Evolutionary conservation across 2,329 filamentous ascomycete species (phyloP).

Genomic region (Penicillium polonicum): DNA sequence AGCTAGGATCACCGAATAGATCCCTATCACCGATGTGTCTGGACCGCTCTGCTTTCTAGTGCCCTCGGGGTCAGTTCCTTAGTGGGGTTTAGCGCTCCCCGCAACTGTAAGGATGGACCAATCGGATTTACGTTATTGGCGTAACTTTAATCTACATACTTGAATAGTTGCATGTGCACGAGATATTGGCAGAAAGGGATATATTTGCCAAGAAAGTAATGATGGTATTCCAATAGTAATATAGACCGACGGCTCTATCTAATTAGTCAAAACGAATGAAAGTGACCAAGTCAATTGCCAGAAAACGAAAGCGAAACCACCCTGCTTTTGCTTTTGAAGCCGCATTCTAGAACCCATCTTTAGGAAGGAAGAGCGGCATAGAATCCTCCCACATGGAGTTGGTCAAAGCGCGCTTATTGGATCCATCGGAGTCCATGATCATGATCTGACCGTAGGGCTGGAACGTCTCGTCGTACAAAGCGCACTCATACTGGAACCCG

Average conservation of each 20-base stretch:
- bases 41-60: no score
- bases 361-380: slow-evolving; percentile 30
- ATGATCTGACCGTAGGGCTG: slow-evolving; percentile 49
- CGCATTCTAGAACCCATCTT: slow-evolving; percentile 1
- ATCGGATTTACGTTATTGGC: background rate
- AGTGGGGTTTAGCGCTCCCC: background rate
- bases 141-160: background rate
- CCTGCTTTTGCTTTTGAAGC: background rate
- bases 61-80: background rate
- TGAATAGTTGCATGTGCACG: background rate
- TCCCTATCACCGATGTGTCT: background rate
- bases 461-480: slow-evolving; percentile 46
- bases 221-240: background rate
- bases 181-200: background rate
- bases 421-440: slow-evolving; percentile 46
- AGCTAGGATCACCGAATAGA: no score
- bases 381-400: slow-evolving; percentile 36
- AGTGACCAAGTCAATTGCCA: background rate
- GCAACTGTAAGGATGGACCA: background rate
- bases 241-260: background rate
- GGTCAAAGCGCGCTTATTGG: slow-evolving; percentile 30
- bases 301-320: background rate
- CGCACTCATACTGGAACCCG: slow-evolving; percentile 46
- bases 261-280: background rate
- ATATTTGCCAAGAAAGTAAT: background rate